Percentiles rank a stretch among this genome's conserved stretches.
phyloP scores from a whole-genome alignment of 345 rosid genomes.

The Populus euphratica region DNA sequence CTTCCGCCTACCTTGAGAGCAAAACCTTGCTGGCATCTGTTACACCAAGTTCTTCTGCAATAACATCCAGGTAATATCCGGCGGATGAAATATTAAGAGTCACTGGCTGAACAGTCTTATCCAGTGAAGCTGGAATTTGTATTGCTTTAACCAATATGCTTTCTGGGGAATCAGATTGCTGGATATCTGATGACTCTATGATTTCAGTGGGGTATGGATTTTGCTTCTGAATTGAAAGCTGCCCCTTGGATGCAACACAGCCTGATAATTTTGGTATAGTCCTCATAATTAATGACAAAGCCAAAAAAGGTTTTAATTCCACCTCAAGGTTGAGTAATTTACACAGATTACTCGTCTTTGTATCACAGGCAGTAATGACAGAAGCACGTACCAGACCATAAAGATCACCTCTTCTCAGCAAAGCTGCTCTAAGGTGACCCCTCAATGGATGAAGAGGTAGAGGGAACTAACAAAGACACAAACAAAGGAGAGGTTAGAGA shows the following conservation, averaged over 20 bases:
- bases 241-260: constrained; percentile 39
- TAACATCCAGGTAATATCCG: constrained; percentile 64
- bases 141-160: constrained; percentile 34
- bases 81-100: constrained; percentile 42
- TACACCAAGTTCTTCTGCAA: constrained; percentile 61
- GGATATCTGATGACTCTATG: constrained; percentile 36
- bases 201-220: constrained; percentile 48
- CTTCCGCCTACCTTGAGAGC: constrained; percentile 60
- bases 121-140: constrained; percentile 47
- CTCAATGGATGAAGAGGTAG: constrained; percentile 62
- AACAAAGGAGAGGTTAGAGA: constrained; percentile 1
- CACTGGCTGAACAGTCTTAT: constrained; percentile 43
- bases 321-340: constrained; percentile 58
- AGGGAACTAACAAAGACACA: constrained; percentile 49
- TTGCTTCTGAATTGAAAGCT: constrained; percentile 48
- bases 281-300: constrained; percentile 46
- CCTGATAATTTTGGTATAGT: constrained; percentile 60
- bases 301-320: constrained; percentile 60
- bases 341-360: constrained; percentile 57
- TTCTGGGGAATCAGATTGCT: constrained; percentile 33
- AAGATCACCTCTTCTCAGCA: constrained; percentile 56
- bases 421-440: constrained; percentile 76
- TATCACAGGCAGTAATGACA: constrained; percentile 62
- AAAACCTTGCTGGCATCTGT: constrained; percentile 57
- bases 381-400: constrained; percentile 68